A percentile compares a stretch with the other conserved stretches of the same genome.
Evolutionary conservation across 148 eudicot species (phyloP).

Genomic region (Suaeda aralocaspica): DNA sequence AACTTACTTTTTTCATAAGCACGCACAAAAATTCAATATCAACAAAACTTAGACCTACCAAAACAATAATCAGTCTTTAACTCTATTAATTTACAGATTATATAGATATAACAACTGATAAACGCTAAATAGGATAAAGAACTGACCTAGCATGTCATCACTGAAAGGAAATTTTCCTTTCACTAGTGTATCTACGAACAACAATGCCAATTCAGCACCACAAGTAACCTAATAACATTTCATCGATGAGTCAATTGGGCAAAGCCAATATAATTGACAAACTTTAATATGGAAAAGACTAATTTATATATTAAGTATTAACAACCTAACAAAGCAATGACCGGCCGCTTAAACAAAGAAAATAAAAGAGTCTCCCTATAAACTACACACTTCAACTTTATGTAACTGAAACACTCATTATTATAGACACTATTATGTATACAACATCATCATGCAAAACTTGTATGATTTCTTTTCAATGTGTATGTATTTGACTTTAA

Average conservation of each 20-base stretch:
- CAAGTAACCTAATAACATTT: conserved; percentile 62
- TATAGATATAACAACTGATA: not conserved
- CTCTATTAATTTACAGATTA: not conserved
- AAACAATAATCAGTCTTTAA: not conserved
- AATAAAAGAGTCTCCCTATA: no score
- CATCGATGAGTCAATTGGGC: conserved; percentile 4
- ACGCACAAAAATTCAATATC: not conserved
- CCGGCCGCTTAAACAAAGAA: not conserved
- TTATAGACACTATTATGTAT: no score
- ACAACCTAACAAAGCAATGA: not conserved
- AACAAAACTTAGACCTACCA: not conserved
- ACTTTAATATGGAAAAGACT: not conserved
- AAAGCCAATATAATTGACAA: not conserved
- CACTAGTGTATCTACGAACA: conserved; percentile 73
- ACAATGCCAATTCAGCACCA: conserved; percentile 88
- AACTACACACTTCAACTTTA: no score
- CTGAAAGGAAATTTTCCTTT: conserved; percentile 66
- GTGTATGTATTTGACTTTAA: no score
- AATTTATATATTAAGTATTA: not conserved
- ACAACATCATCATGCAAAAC: no score
- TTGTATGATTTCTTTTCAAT: no score
- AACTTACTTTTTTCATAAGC: conserved; percentile 25
- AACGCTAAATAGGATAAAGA: conserved; percentile 15
- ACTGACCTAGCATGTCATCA: conserved; percentile 68
- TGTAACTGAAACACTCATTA: no score